Conservation (phyloP, 169 alveolate species). For the Cryptosporidium canis region DNA sequence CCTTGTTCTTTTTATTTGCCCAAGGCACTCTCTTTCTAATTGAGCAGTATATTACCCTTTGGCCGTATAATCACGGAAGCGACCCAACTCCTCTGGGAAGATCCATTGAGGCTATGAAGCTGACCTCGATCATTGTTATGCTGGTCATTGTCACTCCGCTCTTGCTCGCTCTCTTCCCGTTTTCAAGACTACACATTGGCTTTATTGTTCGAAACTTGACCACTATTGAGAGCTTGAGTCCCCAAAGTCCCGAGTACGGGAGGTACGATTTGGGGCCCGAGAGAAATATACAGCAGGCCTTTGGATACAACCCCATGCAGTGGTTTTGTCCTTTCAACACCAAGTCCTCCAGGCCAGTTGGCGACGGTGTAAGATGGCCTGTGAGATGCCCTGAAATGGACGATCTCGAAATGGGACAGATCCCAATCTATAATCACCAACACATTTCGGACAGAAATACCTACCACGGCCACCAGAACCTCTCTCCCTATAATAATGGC, state of each 20-base stretch:
- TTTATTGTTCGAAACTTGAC: constrained; percentile 84
- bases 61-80: constrained; percentile 57
- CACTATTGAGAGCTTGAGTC: constrained; percentile 87
- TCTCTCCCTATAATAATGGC: constrained; percentile 12
- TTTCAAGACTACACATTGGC: constrained; percentile 85
- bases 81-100: constrained; percentile 71
- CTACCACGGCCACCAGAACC: constrained; percentile 12
- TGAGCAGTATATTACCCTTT: constrained; percentile 50
- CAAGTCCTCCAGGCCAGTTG: constrained; percentile 87
- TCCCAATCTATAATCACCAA: constrained; percentile 19
- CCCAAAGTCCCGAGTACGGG: constrained; percentile 81
- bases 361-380: constrained; percentile 91
- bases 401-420: constrained; percentile 66
- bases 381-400: constrained; percentile 73
- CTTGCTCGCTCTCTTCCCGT: constrained; percentile 84
- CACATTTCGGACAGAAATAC: constrained; percentile 10
- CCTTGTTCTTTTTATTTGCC: constrained; percentile 73
- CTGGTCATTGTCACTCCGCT: constrained; percentile 76
- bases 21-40: constrained; percentile 47
- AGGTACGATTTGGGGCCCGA: constrained; percentile 86
- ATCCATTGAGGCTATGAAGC: constrained; percentile 63
- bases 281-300: constrained; percentile 85
- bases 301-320: constrained; percentile 87
- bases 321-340: constrained; percentile 89
- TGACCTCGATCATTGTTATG: constrained; percentile 72